Evolutionary conservation across 257 asterid genomes (phyloP).

Genomic region (Perilla frutescens): DNA sequence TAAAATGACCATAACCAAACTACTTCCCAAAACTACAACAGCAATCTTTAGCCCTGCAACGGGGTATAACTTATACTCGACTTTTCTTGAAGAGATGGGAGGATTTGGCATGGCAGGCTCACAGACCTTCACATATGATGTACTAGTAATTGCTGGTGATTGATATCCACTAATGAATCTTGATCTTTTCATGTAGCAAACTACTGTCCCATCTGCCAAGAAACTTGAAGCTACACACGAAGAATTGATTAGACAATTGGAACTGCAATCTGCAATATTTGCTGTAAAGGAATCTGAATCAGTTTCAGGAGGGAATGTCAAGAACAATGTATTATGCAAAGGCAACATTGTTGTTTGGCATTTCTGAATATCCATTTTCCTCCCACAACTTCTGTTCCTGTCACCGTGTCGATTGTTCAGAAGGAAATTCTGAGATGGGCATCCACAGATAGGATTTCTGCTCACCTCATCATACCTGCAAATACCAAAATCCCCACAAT

Average conservation of each 20-base stretch:
- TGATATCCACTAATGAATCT: conserved; percentile 58
- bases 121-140: conserved; percentile 69
- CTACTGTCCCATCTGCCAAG: conserved; percentile 67
- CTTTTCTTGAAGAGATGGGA: conserved; percentile 17
- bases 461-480: conserved; percentile 58
- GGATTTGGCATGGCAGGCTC: conserved; percentile 55
- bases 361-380: conserved; percentile 46
- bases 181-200: conserved; percentile 57
- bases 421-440: conserved; percentile 67
- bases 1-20: conserved; percentile 45
- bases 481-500: conserved; percentile 71
- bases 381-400: conserved; percentile 50
- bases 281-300: conserved; percentile 43
- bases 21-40: conserved; percentile 47
- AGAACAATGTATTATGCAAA: conserved; percentile 51
- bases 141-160: conserved; percentile 63
- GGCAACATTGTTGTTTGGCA: conserved; percentile 53
- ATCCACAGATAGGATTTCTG: conserved; percentile 51
- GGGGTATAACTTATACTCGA: neutral
- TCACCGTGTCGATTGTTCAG: conserved; percentile 33
- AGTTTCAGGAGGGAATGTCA: conserved; percentile 57
- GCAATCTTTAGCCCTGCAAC: conserved; percentile 46
- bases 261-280: conserved; percentile 52
- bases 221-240: conserved; percentile 65
- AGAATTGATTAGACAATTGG: conserved; percentile 45